A percentile compares a stretch with the other conserved stretches of the same genome.
These are phyloP conservation scores for Opeltia flavorubescens DNA, from an alignment of 495 filamentous ascomycete genomes.

Conservation along the genomic window DNA sequence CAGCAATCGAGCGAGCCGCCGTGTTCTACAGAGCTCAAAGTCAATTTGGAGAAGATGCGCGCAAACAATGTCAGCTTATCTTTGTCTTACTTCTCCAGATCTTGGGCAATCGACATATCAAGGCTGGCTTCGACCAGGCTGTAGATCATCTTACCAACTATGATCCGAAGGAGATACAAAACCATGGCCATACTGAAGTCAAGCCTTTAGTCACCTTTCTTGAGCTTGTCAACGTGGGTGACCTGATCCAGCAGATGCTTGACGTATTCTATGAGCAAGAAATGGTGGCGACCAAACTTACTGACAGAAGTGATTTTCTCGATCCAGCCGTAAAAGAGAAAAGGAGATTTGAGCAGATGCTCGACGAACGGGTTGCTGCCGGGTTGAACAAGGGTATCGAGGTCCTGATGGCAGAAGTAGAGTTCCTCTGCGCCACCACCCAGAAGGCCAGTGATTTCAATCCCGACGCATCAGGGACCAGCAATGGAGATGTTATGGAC, in stretches of 20 bases:
- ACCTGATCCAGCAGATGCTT: conserved; percentile 97
- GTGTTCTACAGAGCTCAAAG: conserved; percentile 68
- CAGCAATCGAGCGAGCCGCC: conserved; percentile 71
- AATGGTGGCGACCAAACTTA: conserved; percentile 64
- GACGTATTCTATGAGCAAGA: conserved; percentile 98
- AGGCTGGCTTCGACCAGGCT: conserved; percentile 79
- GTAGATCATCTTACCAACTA: conserved; percentile 84
- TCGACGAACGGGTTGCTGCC: conserved; percentile 92
- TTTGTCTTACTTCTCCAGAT: conserved; percentile 75
- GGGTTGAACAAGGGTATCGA: conserved; percentile 96
- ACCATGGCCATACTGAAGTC: conserved; percentile 57
- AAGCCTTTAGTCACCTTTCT: conserved; percentile 91
- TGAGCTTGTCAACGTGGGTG: conserved; percentile 94
- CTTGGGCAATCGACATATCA: conserved; percentile 76
- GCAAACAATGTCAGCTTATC: conserved; percentile 79
- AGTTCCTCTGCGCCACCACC: conserved; percentile 81
- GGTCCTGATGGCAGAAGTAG: conserved; percentile 95
- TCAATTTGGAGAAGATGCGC: conserved; percentile 66
- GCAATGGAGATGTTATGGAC: conserved; percentile 42
- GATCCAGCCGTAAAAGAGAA: conserved; percentile 85
- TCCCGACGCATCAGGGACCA: conserved; percentile 41
- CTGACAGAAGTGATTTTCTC: conserved; percentile 87
- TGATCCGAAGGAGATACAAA: conserved; percentile 71
- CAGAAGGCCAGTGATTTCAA: conserved; percentile 87
- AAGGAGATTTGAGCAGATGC: conserved; percentile 97